Percentiles rank a stretch among this genome's conserved stretches.
These are phyloP conservation scores for Acephala macrosclerotiorum DNA, from an alignment of 2,329 filamentous ascomycete species.

Conservation along the genomic window DNA sequence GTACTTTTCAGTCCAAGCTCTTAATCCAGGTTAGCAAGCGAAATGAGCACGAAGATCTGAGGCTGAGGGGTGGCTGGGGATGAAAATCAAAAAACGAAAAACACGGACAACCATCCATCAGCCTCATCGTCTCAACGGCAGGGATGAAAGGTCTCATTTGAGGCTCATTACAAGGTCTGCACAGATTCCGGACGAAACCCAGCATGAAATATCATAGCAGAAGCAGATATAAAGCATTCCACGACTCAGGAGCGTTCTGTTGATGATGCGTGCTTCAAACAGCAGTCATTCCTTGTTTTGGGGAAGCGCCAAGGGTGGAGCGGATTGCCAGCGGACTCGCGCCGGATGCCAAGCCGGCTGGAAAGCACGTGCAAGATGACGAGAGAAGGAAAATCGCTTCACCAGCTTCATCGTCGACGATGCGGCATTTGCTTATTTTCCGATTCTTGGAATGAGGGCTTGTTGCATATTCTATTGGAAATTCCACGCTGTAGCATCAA, in stretches of 20 bases:
- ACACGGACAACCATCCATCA: not conserved
- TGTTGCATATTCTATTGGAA: too few species aligned
- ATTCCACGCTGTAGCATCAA: too few species aligned
- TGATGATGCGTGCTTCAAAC: slow-evolving; percentile 14
- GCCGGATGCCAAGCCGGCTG: not conserved
- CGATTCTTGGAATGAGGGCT: too few species aligned
- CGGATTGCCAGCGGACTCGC: not conserved
- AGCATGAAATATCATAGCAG: slow-evolving; percentile 8
- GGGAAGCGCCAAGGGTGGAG: not conserved
- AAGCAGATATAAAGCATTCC: slow-evolving; percentile 5
- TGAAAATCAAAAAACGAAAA: slow-evolving; percentile 1
- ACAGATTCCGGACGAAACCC: not conserved
- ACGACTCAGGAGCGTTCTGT: slow-evolving; percentile 11
- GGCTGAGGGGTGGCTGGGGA: slow-evolving; percentile 3
- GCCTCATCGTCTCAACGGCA: not conserved
- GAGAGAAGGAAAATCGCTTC: not conserved
- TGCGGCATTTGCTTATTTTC: not conserved
- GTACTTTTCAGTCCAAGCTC: not conserved
- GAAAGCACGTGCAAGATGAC: not conserved
- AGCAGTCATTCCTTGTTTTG: slow-evolving; percentile 3
- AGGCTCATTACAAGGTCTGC: slow-evolving; percentile 9
- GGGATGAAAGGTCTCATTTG: not conserved
- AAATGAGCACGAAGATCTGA: slow-evolving; percentile 19
- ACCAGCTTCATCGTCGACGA: not conserved
- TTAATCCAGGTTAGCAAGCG: slow-evolving; percentile 10